phyloP scores from a whole-genome alignment of 2,329 filamentous ascomycete species.

The Epichloe elymi region DNA sequence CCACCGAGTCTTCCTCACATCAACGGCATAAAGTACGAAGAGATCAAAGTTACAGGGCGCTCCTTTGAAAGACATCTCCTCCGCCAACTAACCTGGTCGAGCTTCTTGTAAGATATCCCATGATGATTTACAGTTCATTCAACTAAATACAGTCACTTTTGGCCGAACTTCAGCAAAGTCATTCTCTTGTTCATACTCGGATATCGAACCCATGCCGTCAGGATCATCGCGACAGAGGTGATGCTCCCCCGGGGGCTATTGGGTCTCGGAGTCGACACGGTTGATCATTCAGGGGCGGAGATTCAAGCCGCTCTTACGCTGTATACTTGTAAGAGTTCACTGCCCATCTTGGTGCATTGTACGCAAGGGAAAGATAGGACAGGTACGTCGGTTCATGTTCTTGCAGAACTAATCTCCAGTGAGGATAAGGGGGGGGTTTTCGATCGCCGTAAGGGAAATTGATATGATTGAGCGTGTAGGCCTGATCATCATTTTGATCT shows the following conservation, averaged over 20 bases:
- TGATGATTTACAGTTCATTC: no score
- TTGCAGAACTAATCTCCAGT: no score
- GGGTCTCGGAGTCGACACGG: conserved; percentile 54
- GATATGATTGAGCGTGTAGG: conserved; percentile 30
- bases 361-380: conserved; percentile 77
- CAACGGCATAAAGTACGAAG: conserved; percentile 45
- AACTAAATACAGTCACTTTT: neutral
- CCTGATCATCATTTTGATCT: conserved; percentile 51
- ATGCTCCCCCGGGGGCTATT: conserved; percentile 57
- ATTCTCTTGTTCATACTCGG: conserved; percentile 50
- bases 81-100: conserved; percentile 53
- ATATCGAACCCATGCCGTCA: conserved; percentile 55
- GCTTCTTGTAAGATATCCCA: conserved; percentile 39
- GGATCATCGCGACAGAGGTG: conserved; percentile 54
- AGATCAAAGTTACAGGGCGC: conserved; percentile 63
- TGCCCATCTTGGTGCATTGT: conserved; percentile 65
- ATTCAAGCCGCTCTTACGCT: conserved; percentile 30
- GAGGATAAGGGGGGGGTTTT: no score
- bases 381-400: conserved; percentile 11
- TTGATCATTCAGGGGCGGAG: conserved; percentile 54
- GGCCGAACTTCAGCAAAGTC: conserved; percentile 24
- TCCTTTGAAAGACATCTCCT: conserved; percentile 57
- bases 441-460: no score
- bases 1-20: conserved; percentile 47
- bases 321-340: conserved; percentile 23